Evolutionary conservation across 805 yeast species (phyloP).

Genomic region (Wickerhamiella brachini): DNA sequence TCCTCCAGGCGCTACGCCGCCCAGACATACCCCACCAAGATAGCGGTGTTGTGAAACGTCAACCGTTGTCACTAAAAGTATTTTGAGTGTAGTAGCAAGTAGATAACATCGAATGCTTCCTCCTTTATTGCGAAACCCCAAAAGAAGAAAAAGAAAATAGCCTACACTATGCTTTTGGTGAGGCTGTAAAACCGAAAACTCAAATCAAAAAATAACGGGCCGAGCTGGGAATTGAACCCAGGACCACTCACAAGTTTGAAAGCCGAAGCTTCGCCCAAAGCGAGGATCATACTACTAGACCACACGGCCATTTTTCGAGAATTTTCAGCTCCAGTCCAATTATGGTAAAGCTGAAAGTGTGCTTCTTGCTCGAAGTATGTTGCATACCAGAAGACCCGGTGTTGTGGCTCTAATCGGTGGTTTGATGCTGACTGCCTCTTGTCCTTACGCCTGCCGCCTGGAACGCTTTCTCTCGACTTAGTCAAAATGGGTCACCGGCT

Average conservation of each 20-base stretch:
- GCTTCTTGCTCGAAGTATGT: no score
- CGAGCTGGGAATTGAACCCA: constrained; percentile 9
- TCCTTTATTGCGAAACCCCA: no score
- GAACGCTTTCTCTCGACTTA: background rate
- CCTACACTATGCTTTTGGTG: no score
- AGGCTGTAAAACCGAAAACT: no score
- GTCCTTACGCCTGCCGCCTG: no score
- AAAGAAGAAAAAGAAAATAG: no score
- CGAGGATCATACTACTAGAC: constrained; percentile 10
- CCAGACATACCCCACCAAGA: background rate
- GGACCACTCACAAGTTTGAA: constrained; percentile 6
- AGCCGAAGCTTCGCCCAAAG: constrained; percentile 4
- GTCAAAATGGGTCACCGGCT: background rate
- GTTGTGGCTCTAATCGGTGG: no score
- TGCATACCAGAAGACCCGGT: no score
- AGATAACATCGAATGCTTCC: background rate
- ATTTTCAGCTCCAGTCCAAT: background rate
- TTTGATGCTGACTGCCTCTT: no score
- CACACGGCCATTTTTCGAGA: constrained; percentile 1
- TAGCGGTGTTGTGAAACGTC: background rate
- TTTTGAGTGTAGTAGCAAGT: background rate
- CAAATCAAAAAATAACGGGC: constrained; percentile 7
- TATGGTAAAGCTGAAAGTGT: background rate
- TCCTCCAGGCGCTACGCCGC: background rate
- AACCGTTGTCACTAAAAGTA: background rate